phyloP scores from a whole-genome alignment of 345 rosid species.

The Lenwebbia sp. region DNA sequence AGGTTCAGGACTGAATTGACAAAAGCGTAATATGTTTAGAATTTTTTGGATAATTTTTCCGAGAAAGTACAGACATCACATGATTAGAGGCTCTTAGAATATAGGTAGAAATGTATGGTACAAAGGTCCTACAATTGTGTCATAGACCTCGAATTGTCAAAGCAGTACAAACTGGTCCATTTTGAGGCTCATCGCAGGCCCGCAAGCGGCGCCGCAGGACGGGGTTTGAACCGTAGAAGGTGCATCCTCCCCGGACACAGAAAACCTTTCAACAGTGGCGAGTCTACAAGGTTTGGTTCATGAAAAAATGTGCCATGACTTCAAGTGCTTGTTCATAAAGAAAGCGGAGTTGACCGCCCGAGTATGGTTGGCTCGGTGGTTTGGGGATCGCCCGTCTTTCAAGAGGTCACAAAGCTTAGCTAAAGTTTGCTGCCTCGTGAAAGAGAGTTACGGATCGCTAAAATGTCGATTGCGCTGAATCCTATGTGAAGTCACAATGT shows the following conservation, averaged over 20 bases:
- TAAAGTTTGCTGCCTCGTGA: neutral
- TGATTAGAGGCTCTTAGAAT: neutral
- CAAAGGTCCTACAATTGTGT: neutral
- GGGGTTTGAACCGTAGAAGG: neutral
- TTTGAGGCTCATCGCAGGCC: neutral
- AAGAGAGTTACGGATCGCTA: neutral
- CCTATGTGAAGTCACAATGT: neutral
- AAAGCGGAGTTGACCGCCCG: neutral
- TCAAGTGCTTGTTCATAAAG: neutral
- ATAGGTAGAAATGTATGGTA: neutral
- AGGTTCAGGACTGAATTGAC: too few relatives aligned
- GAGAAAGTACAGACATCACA: neutral
- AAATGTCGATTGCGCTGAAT: accelerated
- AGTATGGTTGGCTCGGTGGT: neutral
- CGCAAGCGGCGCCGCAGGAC: neutral
- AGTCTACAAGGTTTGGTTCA: neutral
- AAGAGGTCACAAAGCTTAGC: neutral
- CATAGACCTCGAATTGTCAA: neutral
- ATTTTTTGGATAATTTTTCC: too few relatives aligned
- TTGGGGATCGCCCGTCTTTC: neutral
- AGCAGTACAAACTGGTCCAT: neutral
- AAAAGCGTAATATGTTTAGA: too few relatives aligned
- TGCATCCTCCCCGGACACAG: neutral
- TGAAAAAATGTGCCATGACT: neutral
- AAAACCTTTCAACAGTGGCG: neutral